These are phyloP conservation scores for Waltergamsia citrina DNA, from an alignment of 2,329 filamentous ascomycete genomes.

Conservation along the genomic window DNA sequence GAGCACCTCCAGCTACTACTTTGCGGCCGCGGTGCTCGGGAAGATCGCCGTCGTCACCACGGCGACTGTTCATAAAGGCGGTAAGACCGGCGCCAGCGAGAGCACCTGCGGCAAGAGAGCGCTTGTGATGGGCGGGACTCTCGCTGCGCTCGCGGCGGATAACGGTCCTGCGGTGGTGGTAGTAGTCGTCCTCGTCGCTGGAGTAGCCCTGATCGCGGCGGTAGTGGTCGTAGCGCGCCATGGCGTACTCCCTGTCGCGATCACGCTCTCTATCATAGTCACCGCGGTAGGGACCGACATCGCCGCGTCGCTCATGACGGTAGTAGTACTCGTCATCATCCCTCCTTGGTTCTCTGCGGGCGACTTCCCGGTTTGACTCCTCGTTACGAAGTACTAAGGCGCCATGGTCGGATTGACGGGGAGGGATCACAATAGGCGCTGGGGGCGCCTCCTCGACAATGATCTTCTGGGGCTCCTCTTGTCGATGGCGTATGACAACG, in stretches of 20 bases:
- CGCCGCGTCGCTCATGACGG: constrained; percentile 31
- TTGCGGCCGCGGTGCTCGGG: constrained; percentile 45
- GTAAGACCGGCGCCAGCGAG: constrained; percentile 53
- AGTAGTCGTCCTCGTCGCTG: constrained; percentile 38
- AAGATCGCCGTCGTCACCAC: constrained; percentile 38
- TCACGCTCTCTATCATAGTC: constrained; percentile 15
- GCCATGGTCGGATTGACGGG: constrained; percentile 32
- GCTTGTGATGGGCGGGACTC: constrained; percentile 42
- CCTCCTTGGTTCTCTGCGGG: constrained; percentile 21
- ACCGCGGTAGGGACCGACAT: constrained; percentile 28
- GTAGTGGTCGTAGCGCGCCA: constrained; percentile 27
- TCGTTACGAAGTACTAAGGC: constrained; percentile 33
- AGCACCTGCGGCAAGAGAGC: constrained; percentile 54
- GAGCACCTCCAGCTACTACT: constrained; percentile 50
- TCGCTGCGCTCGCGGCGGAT: constrained; percentile 41
- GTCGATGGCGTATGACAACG: constrained; percentile 46
- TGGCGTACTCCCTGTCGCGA: constrained; percentile 23
- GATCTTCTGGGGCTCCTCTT: constrained; percentile 45
- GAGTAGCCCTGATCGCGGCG: constrained; percentile 31
- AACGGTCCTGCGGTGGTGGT: constrained; percentile 30
- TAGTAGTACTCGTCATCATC: constrained; percentile 42
- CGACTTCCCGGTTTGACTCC: constrained; percentile 26
- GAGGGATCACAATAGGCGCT: constrained; percentile 40
- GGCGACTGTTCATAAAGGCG: constrained; percentile 47
- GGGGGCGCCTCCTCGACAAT: constrained; percentile 48